Base-by-base conservation (phyloP, 1,284 basidiomycete species). In the Ceratobasidium sp. region DNA sequence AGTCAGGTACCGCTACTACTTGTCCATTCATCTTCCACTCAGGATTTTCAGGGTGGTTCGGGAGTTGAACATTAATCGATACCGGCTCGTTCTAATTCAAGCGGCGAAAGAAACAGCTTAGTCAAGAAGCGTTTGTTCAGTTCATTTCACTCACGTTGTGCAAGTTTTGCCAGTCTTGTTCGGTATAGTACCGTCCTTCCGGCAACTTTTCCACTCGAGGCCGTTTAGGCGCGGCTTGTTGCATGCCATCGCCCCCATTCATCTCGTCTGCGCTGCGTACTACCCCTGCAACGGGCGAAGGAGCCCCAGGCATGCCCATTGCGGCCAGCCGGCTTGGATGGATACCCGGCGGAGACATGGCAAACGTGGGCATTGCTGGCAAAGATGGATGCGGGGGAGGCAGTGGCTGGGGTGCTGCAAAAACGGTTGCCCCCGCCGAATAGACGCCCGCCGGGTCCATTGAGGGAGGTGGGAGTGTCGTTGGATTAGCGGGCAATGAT, bases 21-120 rank as follows among this genome's bases (percentile, higher is more conserved):
- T 81, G 82, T 0, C 95, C 95, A 74, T 96, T 87, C 68, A 97
- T 82, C 75, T 94, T 93, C 91, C 90, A 95, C 78, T 95, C 93
- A 0, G 93, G 88, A 77, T 90, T 92, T 41, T 88, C 85, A 1
- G 87, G 78, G 75, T 94, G 88, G 60, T 79, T 81, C 1, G 95
- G 93, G 69, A 98, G 81, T 76, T 95, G 91, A 4, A 97, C 82
- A 44, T 83, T 82, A 30, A 98, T 81, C 11, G 88, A 87, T 74
- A 97, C 91, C 8, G 94, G 89, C 73, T 94, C 88, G 50, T 54
- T 39, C 86, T 88, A 72, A 36, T 3, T 27, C 30, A 71, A 71
- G 52, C n/a, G 21, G 46, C 64, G 58, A 56, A 33, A 33, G 5
- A 44, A 44, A 16, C n/a, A 27, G 9, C 36, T 27, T 19, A 36